Conservation (phyloP, 1,284 basidiomycete genomes). For the Lignosus rhinocerotis region DNA sequence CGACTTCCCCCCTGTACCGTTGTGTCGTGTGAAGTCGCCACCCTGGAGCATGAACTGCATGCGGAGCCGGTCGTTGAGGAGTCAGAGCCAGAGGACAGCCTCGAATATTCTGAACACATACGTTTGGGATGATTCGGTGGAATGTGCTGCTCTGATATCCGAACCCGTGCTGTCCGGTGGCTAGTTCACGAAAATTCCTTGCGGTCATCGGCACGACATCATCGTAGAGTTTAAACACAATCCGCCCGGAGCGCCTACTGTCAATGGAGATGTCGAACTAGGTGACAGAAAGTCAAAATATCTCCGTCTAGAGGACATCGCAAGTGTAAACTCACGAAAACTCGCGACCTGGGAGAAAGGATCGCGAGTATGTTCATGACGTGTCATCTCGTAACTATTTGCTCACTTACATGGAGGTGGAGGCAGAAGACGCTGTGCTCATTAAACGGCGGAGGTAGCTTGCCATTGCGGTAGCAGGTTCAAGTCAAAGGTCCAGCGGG, state of each 20-base stretch:
- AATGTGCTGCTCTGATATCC: conserved; percentile 70
- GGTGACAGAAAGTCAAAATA: conserved; percentile 13
- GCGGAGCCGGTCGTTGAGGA: not conserved
- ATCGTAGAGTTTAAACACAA: conserved; percentile 75
- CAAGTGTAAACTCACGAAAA: conserved; percentile 44
- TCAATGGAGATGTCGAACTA: conserved; percentile 85
- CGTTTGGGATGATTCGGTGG: conserved; percentile 82
- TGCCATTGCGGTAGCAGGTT: conserved; percentile 28
- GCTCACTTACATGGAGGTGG: conserved; percentile 30
- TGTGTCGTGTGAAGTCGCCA: conserved; percentile 65
- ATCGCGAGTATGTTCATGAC: not conserved
- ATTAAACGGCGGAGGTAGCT: conserved; percentile 38
- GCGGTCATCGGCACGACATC: conserved; percentile 73
- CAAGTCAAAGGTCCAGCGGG: not conserved
- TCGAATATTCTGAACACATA: conserved; percentile 26
- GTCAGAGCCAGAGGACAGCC: not conserved
- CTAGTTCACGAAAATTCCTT: conserved; percentile 79
- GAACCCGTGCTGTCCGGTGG: conserved; percentile 77
- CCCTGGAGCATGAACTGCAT: conserved; percentile 86
- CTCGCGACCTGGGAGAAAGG: conserved; percentile 40
- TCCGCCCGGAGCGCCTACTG: conserved; percentile 66
- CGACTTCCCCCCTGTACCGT: conserved; percentile 75
- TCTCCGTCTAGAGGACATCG: not conserved
- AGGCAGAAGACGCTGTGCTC: conserved; percentile 34
- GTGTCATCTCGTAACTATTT: not conserved